Evolutionary conservation across 768 basidiomycete genomes (phyloP), one percentile per base, ranked within the genome.

Genomic region (Tulasnella sp.): DNA sequence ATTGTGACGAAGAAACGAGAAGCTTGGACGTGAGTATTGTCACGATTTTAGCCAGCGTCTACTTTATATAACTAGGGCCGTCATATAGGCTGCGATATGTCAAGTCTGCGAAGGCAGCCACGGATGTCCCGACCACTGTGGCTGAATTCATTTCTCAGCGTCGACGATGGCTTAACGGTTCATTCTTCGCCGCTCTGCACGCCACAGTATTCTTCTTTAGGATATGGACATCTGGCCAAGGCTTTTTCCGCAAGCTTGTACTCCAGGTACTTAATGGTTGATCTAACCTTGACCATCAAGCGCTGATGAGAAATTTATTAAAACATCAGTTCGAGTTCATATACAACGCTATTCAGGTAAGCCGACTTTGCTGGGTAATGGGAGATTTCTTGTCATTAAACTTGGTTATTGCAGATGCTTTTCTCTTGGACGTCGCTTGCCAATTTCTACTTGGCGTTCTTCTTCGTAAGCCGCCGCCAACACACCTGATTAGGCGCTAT

Each of bases 121-220:
- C 97, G n/a, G 97, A 99, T 86, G 96, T 97, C 5, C 97, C 97
- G 42, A 93, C 95, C 48, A 89, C 91, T 27, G 90, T 97, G 75
- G 91, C 96, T 19, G 97, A 98, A 84, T 97, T 97, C 86, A 98
- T 97, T 81, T 95, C 94, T 3, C 96, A 98, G 84, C 92, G 95
- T 84, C 92, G 95, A 83, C 90, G 95, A 83, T 96, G 92, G 93
- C 85, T 94, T 78, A 93, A 94, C 83, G 96, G 97, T 56, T 97
- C 95, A 3, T 88, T 98, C 31, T 98, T 98, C 83, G 96, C 96
- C 19, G 95, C 94, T 1, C 91, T 97, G 76, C 97, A 98, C 84
- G 94, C 97, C 0, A 93, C 96, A 0, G 89, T 95, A 27, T 96
- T 96, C 86, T 93, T 92, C 85, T 92, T 90, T 86, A 91, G 92